phyloP scores from a whole-genome alignment of 129 eudicot genomes.

The Oenanthe sinensis region DNA sequence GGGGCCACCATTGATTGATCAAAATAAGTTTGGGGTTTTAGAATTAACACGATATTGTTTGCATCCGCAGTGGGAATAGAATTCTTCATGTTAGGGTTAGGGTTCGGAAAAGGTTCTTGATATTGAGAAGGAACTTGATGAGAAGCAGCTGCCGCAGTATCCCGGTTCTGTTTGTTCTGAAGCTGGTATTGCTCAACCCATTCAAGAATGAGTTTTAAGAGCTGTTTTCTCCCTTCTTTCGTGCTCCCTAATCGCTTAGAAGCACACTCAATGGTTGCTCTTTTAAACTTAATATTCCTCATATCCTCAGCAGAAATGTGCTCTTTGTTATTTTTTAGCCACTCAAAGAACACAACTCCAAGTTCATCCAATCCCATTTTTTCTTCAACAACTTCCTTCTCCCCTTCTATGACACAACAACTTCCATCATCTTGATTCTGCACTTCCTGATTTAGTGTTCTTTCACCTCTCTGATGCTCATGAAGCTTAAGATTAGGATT shows the following conservation, averaged over 20 bases:
- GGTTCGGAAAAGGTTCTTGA: conserved; percentile 21
- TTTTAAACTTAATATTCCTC: conserved; percentile 72
- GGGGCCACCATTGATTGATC: conserved; percentile 20
- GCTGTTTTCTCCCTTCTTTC: conserved; percentile 69
- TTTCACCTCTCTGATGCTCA: neutral
- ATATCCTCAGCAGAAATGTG: conserved; percentile 75
- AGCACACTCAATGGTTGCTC: conserved; percentile 77
- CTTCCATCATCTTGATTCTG: neutral
- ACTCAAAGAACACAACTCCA: conserved; percentile 66
- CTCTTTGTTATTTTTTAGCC: conserved; percentile 77
- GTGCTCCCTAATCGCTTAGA: conserved; percentile 66
- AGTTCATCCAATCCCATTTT: conserved; percentile 38
- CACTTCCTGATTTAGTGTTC: neutral
- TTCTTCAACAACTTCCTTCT: conserved; percentile 22
- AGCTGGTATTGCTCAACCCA: conserved; percentile 86
- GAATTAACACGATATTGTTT: conserved; percentile 27
- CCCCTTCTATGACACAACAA: neutral
- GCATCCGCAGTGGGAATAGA: conserved; percentile 20
- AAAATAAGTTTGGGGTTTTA: conserved; percentile 22
- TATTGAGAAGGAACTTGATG: conserved; percentile 20
- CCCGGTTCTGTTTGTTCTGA: conserved; percentile 31
- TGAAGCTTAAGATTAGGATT: neutral
- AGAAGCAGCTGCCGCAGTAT: neutral
- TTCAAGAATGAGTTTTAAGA: conserved; percentile 67
- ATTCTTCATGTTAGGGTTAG: conserved; percentile 9